phyloP scores from a whole-genome alignment of 352 stramenopile genomes.

The Phytophthora melonis region DNA sequence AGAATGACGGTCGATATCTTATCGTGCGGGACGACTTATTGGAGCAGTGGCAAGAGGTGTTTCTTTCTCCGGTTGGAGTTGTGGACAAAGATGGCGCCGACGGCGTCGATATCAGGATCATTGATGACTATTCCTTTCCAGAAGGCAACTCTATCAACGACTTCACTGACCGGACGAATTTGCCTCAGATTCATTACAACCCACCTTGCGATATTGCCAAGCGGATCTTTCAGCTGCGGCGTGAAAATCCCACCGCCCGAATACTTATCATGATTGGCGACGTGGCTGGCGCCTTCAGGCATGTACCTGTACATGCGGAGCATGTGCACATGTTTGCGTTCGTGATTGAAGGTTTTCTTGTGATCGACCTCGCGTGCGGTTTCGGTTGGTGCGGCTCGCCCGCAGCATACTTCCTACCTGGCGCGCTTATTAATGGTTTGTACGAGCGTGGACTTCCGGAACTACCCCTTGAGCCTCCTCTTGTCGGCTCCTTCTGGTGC shows the following conservation, averaged over 20 bases:
- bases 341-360: neutral
- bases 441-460: neutral
- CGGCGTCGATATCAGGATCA: neutral
- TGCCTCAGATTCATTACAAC: constrained; percentile 4
- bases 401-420: too few species aligned
- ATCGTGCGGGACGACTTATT: too few species aligned
- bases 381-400: too few species aligned
- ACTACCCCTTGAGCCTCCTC: neutral
- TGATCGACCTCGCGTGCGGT: too few species aligned
- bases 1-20: too few species aligned
- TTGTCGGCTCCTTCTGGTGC: neutral
- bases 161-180: constrained; percentile 5
- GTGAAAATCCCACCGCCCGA: neutral
- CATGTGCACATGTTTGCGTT: constrained; percentile 16
- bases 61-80: neutral
- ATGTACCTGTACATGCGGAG: constrained; percentile 1
- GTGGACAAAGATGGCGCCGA: too few species aligned
- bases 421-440: too few species aligned
- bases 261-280: constrained; percentile 9
- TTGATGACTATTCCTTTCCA: constrained; percentile 17
- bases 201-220: constrained; percentile 2
- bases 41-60: neutral
- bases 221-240: neutral
- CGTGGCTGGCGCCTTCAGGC: constrained; percentile 9
- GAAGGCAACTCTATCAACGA: constrained; percentile 3